Conservation (phyloP, 441 rosid genomes). For the Syzygium syzygioides region DNA sequence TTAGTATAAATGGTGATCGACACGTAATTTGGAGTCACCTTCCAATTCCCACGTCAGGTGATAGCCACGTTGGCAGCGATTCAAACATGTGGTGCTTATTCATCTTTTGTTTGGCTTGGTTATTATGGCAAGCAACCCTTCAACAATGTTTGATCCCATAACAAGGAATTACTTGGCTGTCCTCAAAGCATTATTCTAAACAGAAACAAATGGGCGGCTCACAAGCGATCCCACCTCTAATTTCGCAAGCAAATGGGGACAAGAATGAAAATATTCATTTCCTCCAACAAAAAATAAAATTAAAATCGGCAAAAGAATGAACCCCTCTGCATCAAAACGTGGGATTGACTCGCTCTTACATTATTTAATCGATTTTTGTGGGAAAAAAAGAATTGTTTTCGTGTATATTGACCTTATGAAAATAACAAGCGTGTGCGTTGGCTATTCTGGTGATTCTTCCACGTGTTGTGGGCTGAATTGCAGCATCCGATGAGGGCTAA, state of each 20-base stretch:
- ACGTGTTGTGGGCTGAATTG: not conserved
- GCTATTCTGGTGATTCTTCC: not conserved
- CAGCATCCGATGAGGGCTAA: not conserved
- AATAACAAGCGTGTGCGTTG: not conserved
- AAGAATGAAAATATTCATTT: not conserved
- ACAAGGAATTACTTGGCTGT: not conserved
- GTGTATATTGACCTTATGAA: not conserved
- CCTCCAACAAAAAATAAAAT: not conserved
- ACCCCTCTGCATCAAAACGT: not conserved
- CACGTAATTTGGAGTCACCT: not conserved
- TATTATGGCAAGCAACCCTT: not conserved
- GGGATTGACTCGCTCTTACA: not conserved
- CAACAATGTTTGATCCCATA: not conserved
- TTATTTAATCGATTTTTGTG: not conserved
- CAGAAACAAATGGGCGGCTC: not conserved
- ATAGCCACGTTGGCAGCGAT: not conserved
- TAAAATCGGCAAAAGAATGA: not conserved
- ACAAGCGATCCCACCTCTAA: not conserved
- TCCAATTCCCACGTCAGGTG: not conserved
- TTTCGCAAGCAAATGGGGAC: not conserved
- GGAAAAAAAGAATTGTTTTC: not conserved
- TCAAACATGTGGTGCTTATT: not conserved
- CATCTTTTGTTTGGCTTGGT: not conserved
- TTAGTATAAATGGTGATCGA: not conserved
- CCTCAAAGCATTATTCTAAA: not conserved